These are phyloP conservation scores for Tulasnella sp. DNA, from an alignment of 768 basidiomycete species.

Conservation along the genomic window DNA sequence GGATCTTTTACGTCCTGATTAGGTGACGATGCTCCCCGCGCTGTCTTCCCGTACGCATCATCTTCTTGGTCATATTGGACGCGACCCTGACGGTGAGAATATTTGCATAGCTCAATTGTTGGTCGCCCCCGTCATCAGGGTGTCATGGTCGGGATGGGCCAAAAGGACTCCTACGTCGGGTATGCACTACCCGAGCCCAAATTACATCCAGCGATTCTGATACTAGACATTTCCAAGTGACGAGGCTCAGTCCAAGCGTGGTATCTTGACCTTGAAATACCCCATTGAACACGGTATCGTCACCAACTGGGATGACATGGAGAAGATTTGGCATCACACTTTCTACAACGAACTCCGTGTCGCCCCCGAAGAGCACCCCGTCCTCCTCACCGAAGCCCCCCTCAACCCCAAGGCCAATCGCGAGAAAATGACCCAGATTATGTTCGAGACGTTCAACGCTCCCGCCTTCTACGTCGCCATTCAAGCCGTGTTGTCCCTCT, in stretches of 20 bases:
- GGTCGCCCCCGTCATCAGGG: conserved; percentile 90
- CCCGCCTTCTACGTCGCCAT: conserved; percentile 66
- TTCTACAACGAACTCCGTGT: conserved; percentile 79
- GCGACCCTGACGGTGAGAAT: conserved; percentile 10
- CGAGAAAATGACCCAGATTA: conserved; percentile 68
- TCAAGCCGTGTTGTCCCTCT: conserved; percentile 63
- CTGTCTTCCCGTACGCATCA: conserved; percentile 84
- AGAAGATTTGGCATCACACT: conserved; percentile 97
- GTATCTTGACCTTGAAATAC: conserved; percentile 87
- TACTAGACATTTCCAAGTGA: conserved; percentile 38
- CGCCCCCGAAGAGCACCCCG: conserved; percentile 64
- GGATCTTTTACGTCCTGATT: conserved; percentile 19
- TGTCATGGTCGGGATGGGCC: conserved; percentile 95
- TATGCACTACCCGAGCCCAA: conserved; percentile 28
- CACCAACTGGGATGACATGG: conserved; percentile 85
- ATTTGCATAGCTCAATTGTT: conserved; percentile 59
- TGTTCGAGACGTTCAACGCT: conserved; percentile 68
- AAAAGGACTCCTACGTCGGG: conserved; percentile 96
- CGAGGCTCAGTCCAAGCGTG: conserved; percentile 88
- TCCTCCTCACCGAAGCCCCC: conserved; percentile 59
- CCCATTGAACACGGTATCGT: conserved; percentile 91
- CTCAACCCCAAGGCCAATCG: conserved; percentile 63
- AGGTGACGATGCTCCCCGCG: conserved; percentile 83
- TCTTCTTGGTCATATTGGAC: not conserved
- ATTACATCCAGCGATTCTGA: conserved; percentile 1